Conservation (phyloP, 441 rosid species). For the Croton laevigatus region DNA sequence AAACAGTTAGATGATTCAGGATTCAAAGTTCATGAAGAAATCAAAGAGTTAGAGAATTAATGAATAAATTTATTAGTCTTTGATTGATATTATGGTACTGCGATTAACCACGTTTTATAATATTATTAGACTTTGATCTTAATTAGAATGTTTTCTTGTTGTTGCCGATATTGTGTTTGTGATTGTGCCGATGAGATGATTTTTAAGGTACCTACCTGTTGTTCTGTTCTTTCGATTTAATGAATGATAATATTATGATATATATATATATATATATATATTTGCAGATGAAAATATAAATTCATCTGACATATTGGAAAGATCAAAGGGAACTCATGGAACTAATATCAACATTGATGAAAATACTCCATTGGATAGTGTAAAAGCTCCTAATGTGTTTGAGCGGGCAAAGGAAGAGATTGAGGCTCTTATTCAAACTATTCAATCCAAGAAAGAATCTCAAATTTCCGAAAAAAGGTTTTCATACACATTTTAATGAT, state of each 20-base stretch:
- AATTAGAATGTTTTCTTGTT: neutral
- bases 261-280: neutral
- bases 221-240: neutral
- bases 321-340: conserved; percentile 43
- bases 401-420: conserved; percentile 45
- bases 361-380: conserved; percentile 30
- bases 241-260: neutral
- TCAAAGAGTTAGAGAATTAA: neutral
- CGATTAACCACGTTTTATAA: no score
- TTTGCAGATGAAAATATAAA: conserved; percentile 27
- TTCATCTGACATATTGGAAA: conserved; percentile 28
- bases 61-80: neutral
- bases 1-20: neutral
- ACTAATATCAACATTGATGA: conserved; percentile 31
- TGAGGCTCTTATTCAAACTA: conserved; percentile 39
- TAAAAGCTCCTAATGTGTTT: conserved; percentile 39
- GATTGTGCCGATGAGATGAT: neutral
- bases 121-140: neutral
- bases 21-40: neutral
- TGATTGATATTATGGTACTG: neutral
- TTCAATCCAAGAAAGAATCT: conserved; percentile 30
- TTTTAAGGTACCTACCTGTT: no score
- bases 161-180: neutral
- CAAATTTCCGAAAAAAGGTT: conserved; percentile 25
- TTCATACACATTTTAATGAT: neutral